Base-by-base conservation (phyloP, 2,329 filamentous ascomycete genomes). In the Cordyceps cateniannulata region DNA sequence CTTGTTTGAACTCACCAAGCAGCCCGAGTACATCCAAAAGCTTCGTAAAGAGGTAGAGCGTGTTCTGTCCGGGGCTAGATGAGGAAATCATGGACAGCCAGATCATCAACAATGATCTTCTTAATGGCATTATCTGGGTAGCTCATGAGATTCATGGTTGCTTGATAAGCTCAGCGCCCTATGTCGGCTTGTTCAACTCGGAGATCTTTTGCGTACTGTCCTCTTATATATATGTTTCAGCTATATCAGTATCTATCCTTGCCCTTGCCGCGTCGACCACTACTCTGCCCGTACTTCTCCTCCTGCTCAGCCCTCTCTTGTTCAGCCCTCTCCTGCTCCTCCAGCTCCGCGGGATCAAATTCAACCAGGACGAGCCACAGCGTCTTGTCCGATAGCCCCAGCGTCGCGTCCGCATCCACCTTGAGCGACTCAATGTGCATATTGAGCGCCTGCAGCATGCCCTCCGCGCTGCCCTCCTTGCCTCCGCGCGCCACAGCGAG, bases 311-410 rank as follows among this genome's bases (percentile, higher is more conserved):
- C 8, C 42, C 3, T 22, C 42, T 24, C 8, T n/a, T 25, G 20
- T n/a, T n/a, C n/a, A n/a, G n/a, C n/a, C n/a, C n/a, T n/a, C 14
- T 60, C 27, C 3, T 6, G 14, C 45, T 35, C 45, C 14, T 47
- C 24, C 10, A 35, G 22, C 29, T 54, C 55, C 49, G 49, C 55
- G 20, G 32, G 20, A 2, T 60, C 56, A 4, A 55, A 29, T 12
- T 60, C 55, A 10, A 51, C 56, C 25, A 62, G 25, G 3, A 60
- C 51, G 12, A 62, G 57, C 61, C 61, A 62, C 1, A 62, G 56
- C 38, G 61, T 27, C 25, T 51, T 56, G 4, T 62, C 61, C 10
- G 57, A 59, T 16, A 62, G 47, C 6, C 56, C 61, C 14, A 62
- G 44, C 2, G 51, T 47, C 16, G n/a, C 27, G 22, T 51, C 57